phyloP scores from a whole-genome alignment of 2,329 filamentous ascomycete genomes.

The Arthrobotrys musiformis region DNA sequence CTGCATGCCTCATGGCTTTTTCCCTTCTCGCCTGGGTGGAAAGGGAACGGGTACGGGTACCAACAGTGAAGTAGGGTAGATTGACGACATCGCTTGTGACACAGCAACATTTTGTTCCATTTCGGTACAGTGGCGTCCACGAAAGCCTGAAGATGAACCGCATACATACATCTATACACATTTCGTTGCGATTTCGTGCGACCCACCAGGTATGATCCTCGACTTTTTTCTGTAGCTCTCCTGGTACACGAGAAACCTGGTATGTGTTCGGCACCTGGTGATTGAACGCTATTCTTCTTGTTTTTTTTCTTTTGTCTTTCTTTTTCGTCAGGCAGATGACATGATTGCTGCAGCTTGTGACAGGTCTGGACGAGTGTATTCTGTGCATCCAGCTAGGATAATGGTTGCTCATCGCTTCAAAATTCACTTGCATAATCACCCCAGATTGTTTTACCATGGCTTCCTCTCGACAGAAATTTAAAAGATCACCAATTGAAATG shows the following conservation, averaged over 20 bases:
- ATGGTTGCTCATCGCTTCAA: slow-evolving; percentile 18
- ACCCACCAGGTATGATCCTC: slow-evolving; percentile 13
- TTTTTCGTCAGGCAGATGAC: slow-evolving; percentile 49
- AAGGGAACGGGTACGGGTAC: slow-evolving; percentile 31
- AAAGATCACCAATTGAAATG: slow-evolving; percentile 23
- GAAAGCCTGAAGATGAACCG: background rate
- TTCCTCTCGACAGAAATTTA: slow-evolving; percentile 2
- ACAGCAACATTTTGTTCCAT: slow-evolving; percentile 31
- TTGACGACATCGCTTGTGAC: slow-evolving; percentile 53
- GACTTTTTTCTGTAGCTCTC: slow-evolving; percentile 12
- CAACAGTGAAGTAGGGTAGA: slow-evolving; percentile 31
- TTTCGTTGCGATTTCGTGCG: slow-evolving; percentile 42
- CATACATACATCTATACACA: background rate
- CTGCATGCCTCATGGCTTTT: slow-evolving; percentile 50
- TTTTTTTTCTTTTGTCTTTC: slow-evolving; percentile 10
- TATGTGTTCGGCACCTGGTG: slow-evolving; percentile 49
- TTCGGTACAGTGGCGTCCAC: slow-evolving; percentile 27
- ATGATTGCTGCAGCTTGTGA: slow-evolving; percentile 45
- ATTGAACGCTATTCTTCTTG: background rate
- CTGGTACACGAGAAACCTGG: slow-evolving; percentile 37
- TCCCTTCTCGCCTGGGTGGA: slow-evolving; percentile 9
- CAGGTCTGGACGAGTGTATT: slow-evolving; percentile 35
- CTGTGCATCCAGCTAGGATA: slow-evolving; percentile 20
- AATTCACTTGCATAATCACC: slow-evolving; percentile 11
- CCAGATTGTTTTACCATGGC: slow-evolving; percentile 33